These are phyloP conservation scores for Claviceps pazoutovae DNA, from an alignment of 2,329 filamentous ascomycete species.

Conservation along the genomic window DNA sequence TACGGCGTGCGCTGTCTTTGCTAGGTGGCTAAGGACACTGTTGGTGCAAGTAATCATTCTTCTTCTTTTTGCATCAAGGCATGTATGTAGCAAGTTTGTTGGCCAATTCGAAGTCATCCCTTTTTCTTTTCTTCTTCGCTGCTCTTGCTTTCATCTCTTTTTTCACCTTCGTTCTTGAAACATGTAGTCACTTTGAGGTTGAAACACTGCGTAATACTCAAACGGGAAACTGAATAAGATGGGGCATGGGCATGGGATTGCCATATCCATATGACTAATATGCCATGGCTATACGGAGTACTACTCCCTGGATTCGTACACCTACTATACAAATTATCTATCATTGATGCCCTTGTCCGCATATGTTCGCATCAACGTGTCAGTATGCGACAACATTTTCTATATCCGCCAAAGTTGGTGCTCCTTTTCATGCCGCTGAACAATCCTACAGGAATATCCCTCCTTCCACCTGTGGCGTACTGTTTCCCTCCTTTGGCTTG, in stretches of 20 bases:
- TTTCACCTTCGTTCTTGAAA: too few relatives aligned
- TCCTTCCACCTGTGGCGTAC: too few relatives aligned
- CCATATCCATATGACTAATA: not conserved
- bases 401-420: conserved; percentile 1
- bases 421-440: not conserved
- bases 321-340: conserved; percentile 4
- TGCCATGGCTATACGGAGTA: not conserved
- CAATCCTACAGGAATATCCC: not conserved
- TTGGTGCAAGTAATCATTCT: too few relatives aligned
- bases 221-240: too few relatives aligned
- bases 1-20: conserved; percentile 57
- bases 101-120: too few relatives aligned
- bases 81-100: too few relatives aligned
- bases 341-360: not conserved
- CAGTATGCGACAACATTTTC: conserved; percentile 3
- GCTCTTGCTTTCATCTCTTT: too few relatives aligned
- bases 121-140: too few relatives aligned
- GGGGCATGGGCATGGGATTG: not conserved
- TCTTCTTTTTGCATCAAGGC: too few relatives aligned
- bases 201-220: too few relatives aligned
- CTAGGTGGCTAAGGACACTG: conserved; percentile 41
- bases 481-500: not conserved
- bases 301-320: conserved; percentile 1
- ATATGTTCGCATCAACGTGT: not conserved
- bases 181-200: too few relatives aligned